Evolutionary conservation across 2,329 filamentous ascomycete genomes (phyloP).

Genomic region (Coleophoma crateriformis): DNA sequence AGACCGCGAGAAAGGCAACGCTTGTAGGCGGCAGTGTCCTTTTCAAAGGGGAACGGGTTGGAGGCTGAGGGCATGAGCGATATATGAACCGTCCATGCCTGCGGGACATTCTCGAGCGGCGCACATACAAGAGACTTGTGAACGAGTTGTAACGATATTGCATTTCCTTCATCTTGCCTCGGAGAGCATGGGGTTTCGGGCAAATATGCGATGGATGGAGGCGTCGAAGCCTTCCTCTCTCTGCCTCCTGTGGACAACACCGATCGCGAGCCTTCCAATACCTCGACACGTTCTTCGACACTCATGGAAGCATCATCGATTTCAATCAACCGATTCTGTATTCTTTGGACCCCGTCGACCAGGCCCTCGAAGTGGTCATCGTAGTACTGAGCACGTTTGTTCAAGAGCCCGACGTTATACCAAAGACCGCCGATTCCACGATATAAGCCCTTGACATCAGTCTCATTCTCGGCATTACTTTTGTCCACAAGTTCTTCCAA

Average conservation of each 20-base stretch:
- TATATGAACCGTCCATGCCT: constrained; percentile 53
- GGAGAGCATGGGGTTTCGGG: constrained; percentile 2
- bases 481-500: constrained; percentile 50
- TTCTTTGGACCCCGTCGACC: constrained; percentile 30
- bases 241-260: constrained; percentile 9
- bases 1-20: constrained; percentile 54
- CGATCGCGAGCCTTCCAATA: constrained; percentile 13
- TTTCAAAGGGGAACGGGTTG: constrained; percentile 55
- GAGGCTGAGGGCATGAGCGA: constrained; percentile 49
- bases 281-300: constrained; percentile 24
- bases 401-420: constrained; percentile 39
- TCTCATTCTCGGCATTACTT: constrained; percentile 42
- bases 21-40: constrained; percentile 56
- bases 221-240: constrained; percentile 21
- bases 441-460: constrained; percentile 49
- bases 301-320: constrained; percentile 28
- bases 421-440: constrained; percentile 49
- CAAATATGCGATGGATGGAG: constrained; percentile 11
- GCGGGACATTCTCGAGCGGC: constrained; percentile 22
- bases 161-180: constrained; percentile 4
- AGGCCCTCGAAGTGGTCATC: constrained; percentile 50
- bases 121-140: background rate
- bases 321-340: constrained; percentile 24
- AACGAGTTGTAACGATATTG: constrained; percentile 1
- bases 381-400: constrained; percentile 42